Percentiles rank a stretch among this genome's conserved stretches.
Evolutionary conservation across 352 stramenopile genomes (phyloP).

Genomic region (Albugo candida): DNA sequence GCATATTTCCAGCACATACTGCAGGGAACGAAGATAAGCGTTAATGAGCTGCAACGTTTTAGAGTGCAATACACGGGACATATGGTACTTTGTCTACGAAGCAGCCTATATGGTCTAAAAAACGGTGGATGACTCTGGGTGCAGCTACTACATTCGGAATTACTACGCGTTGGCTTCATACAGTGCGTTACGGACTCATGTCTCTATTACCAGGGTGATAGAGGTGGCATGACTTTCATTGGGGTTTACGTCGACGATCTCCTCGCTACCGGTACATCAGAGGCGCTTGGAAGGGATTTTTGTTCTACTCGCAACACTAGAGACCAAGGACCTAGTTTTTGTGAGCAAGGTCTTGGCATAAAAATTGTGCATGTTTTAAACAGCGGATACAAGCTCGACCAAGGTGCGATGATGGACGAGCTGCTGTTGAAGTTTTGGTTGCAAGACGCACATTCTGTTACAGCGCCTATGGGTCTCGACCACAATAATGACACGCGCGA

Average conservation of each 20-base stretch:
- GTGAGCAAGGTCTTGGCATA: conserved; percentile 13
- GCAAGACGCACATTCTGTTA: conserved; percentile 5
- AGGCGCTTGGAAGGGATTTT: conserved; percentile 4
- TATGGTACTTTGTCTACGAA: background rate
- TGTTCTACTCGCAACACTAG: conserved; percentile 1
- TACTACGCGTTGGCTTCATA: background rate
- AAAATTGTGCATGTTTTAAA: conserved; percentile 3
- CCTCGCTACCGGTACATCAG: background rate
- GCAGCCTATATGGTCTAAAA: conserved; percentile 4
- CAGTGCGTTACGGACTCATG: too few species aligned
- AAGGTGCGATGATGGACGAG: conserved; percentile 9
- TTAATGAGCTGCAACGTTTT: background rate
- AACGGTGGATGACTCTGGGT: conserved; percentile 1
- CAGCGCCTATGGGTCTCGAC: conserved; percentile 3
- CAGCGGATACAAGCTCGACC: conserved; percentile 6
- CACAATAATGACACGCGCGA: background rate
- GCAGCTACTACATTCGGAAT: background rate
- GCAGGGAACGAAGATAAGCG: background rate
- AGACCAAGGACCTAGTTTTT: conserved; percentile 12
- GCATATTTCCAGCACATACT: conserved; percentile 2
- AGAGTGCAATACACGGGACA: background rate
- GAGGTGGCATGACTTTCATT: too few species aligned
- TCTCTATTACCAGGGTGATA: too few species aligned
- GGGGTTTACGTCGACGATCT: too few species aligned
- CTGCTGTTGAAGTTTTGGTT: conserved; percentile 9